Evolutionary conservation across 2,329 filamentous ascomycete species (phyloP).

Genomic region (Chrysoporthe deuterocubensis): DNA sequence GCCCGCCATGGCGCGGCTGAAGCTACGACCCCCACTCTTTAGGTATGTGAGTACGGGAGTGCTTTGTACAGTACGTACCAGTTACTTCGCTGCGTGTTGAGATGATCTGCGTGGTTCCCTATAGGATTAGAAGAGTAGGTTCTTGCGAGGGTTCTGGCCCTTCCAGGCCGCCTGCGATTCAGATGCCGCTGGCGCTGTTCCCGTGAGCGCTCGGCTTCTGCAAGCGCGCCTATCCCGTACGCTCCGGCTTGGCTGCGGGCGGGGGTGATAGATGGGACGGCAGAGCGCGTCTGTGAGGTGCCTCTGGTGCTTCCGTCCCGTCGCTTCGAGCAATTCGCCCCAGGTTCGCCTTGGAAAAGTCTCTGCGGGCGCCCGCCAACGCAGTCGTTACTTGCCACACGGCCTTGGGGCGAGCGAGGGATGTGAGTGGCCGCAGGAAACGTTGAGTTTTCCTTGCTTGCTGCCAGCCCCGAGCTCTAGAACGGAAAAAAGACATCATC

Average conservation of each 20-base stretch:
- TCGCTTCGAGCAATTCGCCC: not conserved
- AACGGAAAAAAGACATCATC: not conserved
- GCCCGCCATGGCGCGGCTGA: constrained; percentile 2
- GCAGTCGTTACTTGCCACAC: not conserved
- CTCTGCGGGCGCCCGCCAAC: not conserved
- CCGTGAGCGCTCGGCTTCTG: not conserved
- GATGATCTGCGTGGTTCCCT: not conserved
- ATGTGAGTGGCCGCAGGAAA: too few species aligned
- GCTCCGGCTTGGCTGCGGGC: not conserved
- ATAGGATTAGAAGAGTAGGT: not conserved
- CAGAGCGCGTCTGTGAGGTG: not conserved
- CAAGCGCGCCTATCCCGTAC: constrained; percentile 5
- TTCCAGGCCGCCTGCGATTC: not conserved
- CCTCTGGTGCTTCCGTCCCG: not conserved
- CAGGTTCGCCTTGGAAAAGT: not conserved
- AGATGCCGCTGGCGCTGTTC: not conserved
- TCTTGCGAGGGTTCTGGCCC: not conserved
- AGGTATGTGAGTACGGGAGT: not conserved
- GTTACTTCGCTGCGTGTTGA: not conserved
- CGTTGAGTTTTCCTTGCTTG: not conserved
- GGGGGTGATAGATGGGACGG: not conserved
- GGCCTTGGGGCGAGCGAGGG: not conserved
- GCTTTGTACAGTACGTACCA: not conserved
- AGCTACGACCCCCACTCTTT: constrained; percentile 5
- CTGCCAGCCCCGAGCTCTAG: not conserved